phyloP scores from a whole-genome alignment of 257 asterid species.

The Rauvolfia tetraphylla region DNA sequence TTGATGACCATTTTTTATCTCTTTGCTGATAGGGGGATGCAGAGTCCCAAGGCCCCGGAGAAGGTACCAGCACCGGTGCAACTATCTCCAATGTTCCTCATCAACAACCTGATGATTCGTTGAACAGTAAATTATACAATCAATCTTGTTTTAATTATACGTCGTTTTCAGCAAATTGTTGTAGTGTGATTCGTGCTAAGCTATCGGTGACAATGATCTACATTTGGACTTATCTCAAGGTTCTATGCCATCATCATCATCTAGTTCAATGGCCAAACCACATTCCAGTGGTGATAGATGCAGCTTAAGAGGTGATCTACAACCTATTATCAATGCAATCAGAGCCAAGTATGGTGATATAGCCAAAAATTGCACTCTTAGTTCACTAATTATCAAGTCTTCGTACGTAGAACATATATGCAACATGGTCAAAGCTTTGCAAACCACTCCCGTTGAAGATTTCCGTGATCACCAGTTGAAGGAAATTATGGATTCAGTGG shows the following conservation, averaged over 20 bases:
- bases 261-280: neutral
- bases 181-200: too few species aligned
- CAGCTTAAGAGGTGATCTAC: neutral
- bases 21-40: neutral
- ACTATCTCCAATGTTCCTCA: neutral
- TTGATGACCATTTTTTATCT: neutral
- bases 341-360: conserved; percentile 3
- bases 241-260: too few species aligned
- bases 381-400: neutral
- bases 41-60: too few species aligned
- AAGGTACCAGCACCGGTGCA: neutral
- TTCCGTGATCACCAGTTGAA: neutral
- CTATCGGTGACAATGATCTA: too few species aligned
- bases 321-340: neutral
- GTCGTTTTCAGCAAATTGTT: neutral
- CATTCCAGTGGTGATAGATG: neutral
- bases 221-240: too few species aligned
- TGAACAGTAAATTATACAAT: neutral
- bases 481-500: neutral
- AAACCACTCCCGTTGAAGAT: neutral
- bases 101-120: neutral
- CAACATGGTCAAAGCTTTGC: neutral
- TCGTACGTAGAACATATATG: neutral
- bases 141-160: too few species aligned
- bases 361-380: neutral